Percentiles rank a stretch among this genome's conserved stretches.
Conservation (phyloP, 768 basidiomycete species). For the Russula sp. region DNA sequence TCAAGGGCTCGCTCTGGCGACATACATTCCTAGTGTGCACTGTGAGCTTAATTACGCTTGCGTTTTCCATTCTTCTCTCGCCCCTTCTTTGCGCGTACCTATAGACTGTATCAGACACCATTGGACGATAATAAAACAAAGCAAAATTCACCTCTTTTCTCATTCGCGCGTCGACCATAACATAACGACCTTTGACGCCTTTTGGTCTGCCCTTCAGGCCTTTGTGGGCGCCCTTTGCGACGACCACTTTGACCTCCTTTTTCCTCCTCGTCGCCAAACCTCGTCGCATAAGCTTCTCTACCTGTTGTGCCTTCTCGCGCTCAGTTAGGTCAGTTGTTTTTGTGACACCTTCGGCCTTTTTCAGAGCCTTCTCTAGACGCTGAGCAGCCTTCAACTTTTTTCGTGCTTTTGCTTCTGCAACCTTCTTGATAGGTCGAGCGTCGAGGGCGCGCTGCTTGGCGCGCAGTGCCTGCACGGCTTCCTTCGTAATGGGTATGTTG, state of each 20-base stretch:
- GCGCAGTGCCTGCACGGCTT: constrained; percentile 77
- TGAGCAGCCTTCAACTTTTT: constrained; percentile 89
- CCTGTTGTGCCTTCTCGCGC: constrained; percentile 87
- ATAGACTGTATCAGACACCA: constrained; percentile 14
- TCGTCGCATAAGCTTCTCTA: constrained; percentile 86
- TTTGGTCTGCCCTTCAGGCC: constrained; percentile 90
- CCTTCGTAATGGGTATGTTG: constrained; percentile 95
- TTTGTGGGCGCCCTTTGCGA: constrained; percentile 84
- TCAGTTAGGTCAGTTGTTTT: constrained; percentile 87
- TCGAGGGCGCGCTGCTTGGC: constrained; percentile 91
- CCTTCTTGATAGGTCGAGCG: constrained; percentile 96
- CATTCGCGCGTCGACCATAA: constrained; percentile 92
- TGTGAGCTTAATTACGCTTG: constrained; percentile 31
- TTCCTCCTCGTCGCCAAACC: constrained; percentile 65
- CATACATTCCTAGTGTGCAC: neutral
- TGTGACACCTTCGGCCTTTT: constrained; percentile 92
- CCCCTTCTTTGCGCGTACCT: constrained; percentile 82
- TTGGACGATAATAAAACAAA: constrained; percentile 1
- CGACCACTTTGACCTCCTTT: constrained; percentile 79
- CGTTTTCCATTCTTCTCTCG: constrained; percentile 62
- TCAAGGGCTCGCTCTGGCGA: neutral
- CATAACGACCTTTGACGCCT: constrained; percentile 91
- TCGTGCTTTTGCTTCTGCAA: constrained; percentile 95
- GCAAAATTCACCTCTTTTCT: constrained; percentile 69
- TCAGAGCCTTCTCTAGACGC: constrained; percentile 84